A percentile compares a stretch with the other conserved stretches of the same genome.
Conservation (phyloP, 2,329 filamentous ascomycete genomes). For the Akanthomyces lecanii region DNA sequence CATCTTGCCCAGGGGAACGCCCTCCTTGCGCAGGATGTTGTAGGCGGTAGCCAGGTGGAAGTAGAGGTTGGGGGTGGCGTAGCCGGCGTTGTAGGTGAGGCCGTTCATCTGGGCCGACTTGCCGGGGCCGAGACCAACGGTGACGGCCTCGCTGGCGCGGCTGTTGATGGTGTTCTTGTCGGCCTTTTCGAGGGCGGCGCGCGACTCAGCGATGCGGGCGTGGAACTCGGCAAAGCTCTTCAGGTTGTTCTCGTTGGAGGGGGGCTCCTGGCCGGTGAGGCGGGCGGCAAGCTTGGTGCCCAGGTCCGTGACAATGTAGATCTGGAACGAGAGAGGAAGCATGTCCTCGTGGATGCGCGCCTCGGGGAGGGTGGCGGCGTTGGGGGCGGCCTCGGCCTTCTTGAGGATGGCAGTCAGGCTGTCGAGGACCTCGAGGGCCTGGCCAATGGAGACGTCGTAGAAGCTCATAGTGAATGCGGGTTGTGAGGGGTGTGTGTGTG, state of each 20-base stretch:
- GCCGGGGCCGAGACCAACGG: constrained; percentile 28
- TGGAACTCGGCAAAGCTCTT: constrained; percentile 33
- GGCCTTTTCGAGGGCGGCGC: constrained; percentile 29
- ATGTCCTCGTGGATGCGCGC: constrained; percentile 39
- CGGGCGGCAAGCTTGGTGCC: constrained; percentile 32
- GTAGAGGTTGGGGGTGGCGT: constrained; percentile 56
- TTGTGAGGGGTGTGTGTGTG: not conserved
- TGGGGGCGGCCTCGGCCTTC: constrained; percentile 33
- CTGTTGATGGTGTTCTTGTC: constrained; percentile 33
- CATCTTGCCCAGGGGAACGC: constrained; percentile 57
- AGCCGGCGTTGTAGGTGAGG: constrained; percentile 42
- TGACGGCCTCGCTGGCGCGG: constrained; percentile 26
- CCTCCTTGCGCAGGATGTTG: constrained; percentile 56
- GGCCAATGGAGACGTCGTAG: constrained; percentile 37
- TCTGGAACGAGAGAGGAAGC: constrained; percentile 40
- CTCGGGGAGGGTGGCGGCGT: constrained; percentile 28
- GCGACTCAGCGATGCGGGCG: constrained; percentile 30
- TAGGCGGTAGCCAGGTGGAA: constrained; percentile 61
- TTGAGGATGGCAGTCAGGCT: constrained; percentile 33
- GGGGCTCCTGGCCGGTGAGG: constrained; percentile 29
- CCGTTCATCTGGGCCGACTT: constrained; percentile 26
- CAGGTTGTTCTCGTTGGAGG: constrained; percentile 24
- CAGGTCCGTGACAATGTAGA: constrained; percentile 30
- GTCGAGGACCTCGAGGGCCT: constrained; percentile 29
- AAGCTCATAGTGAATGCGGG: constrained; percentile 32